These are phyloP conservation scores for Talaromyces sp. DNA, from an alignment of 2,329 filamentous ascomycete species.

Conservation along the genomic window DNA sequence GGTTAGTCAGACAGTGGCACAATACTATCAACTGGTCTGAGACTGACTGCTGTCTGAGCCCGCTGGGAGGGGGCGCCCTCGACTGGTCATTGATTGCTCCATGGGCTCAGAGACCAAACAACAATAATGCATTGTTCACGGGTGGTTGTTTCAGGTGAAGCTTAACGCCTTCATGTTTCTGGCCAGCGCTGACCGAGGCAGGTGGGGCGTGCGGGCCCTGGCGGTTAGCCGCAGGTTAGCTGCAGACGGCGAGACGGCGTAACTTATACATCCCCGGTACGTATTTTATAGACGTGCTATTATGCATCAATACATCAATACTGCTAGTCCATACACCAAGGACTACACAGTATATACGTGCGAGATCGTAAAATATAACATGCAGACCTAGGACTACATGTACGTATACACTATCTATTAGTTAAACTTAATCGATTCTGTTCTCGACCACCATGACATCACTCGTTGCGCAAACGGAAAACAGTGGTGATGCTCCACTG, in stretches of 20 bases:
- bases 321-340: no score
- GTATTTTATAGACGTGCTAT: no score
- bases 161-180: not conserved
- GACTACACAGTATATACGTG: no score
- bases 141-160: not conserved
- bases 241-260: no score
- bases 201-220: not conserved
- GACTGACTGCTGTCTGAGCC: not conserved
- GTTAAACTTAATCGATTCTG: not conserved
- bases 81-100: not conserved
- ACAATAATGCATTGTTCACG: not conserved
- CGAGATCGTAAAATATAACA: no score
- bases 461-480: not conserved
- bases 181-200: not conserved
- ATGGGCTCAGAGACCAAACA: not conserved
- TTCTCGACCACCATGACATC: not conserved
- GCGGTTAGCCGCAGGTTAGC: not conserved
- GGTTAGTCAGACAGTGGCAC: no score
- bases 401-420: not conserved
- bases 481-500: not conserved
- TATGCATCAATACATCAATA: no score
- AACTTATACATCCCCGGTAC: no score
- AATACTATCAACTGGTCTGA: not conserved
- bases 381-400: no score
- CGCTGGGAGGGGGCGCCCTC: not conserved